A percentile compares a stretch with the other conserved stretches of the same genome.
Conservation (phyloP, 805 yeast species). For the Candida cerambycidarum region DNA sequence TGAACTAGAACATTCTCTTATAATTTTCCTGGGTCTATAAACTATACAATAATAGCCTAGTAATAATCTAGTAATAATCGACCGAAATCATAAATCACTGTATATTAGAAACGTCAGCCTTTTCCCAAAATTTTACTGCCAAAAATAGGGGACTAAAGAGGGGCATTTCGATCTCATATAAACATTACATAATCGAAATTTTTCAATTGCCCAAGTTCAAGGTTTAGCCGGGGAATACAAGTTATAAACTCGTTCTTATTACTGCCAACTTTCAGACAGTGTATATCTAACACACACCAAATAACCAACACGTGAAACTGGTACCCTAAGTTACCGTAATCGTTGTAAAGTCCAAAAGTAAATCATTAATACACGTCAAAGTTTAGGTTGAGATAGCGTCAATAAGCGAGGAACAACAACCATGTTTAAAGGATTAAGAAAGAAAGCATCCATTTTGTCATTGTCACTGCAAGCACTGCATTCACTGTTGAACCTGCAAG, state of each 20-base stretch:
- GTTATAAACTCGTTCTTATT: neutral
- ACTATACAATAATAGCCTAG: too few relatives aligned
- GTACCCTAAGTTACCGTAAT: too few relatives aligned
- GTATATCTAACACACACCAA: too few relatives aligned
- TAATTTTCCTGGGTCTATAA: too few relatives aligned
- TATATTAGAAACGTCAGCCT: too few relatives aligned
- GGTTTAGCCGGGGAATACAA: neutral
- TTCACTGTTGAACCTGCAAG: slow-evolving; percentile 10
- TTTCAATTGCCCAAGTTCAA: slow-evolving; percentile 1
- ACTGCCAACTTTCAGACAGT: neutral
- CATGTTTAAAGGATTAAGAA: slow-evolving; percentile 41
- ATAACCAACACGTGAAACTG: too few relatives aligned
- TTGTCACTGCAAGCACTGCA: slow-evolving; percentile 19
- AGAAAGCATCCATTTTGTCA: slow-evolving; percentile 38
- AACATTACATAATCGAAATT: slow-evolving; percentile 7
- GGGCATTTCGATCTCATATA: slow-evolving; percentile 4
- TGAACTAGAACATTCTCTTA: too few relatives aligned
- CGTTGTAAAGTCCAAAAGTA: too few relatives aligned
- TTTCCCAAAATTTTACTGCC: too few relatives aligned
- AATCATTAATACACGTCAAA: neutral
- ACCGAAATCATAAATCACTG: neutral
- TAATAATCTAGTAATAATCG: too few relatives aligned
- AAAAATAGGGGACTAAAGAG: slow-evolving; percentile 3
- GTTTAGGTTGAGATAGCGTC: neutral
- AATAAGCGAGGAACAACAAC: neutral